Percentiles rank a stretch among this genome's conserved stretches.
phyloP scores from a whole-genome alignment of 2,329 filamentous ascomycete genomes.

The Colletotrichum cordylinicola region DNA sequence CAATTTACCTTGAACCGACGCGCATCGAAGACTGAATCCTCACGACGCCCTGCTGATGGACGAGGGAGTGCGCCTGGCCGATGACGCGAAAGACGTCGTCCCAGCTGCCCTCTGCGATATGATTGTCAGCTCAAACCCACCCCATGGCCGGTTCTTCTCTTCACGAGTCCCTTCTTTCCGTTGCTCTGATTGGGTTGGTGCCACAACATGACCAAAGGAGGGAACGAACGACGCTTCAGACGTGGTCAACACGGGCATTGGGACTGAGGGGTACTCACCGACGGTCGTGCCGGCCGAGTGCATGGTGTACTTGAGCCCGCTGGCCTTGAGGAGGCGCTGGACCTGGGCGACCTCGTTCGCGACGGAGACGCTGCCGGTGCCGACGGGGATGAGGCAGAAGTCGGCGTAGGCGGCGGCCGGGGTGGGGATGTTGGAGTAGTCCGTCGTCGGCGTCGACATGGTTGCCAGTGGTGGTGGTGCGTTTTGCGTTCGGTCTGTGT shows the following conservation, averaged over 20 bases:
- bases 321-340: constrained; percentile 82
- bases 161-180: no score
- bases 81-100: constrained; percentile 84
- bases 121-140: constrained; percentile 57
- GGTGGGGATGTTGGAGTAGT: constrained; percentile 62
- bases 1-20: constrained; percentile 72
- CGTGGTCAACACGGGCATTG: no score
- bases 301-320: constrained; percentile 84
- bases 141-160: no score
- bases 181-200: no score
- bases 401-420: constrained; percentile 83
- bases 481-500: background rate
- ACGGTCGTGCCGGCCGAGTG: constrained; percentile 94
- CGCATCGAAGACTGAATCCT: constrained; percentile 90
- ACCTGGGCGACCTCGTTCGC: constrained; percentile 87
- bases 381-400: constrained; percentile 91
- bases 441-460: constrained; percentile 32
- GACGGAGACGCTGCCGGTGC: constrained; percentile 78
- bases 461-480: background rate
- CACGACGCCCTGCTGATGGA: constrained; percentile 78
- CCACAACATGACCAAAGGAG: background rate
- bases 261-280: constrained; percentile 57
- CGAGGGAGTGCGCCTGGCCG: constrained; percentile 81
- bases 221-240: background rate
- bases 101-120: constrained; percentile 89